These are phyloP conservation scores for Podospora pseudocomata DNA, from an alignment of 495 filamentous ascomycete species.

Conservation along the genomic window DNA sequence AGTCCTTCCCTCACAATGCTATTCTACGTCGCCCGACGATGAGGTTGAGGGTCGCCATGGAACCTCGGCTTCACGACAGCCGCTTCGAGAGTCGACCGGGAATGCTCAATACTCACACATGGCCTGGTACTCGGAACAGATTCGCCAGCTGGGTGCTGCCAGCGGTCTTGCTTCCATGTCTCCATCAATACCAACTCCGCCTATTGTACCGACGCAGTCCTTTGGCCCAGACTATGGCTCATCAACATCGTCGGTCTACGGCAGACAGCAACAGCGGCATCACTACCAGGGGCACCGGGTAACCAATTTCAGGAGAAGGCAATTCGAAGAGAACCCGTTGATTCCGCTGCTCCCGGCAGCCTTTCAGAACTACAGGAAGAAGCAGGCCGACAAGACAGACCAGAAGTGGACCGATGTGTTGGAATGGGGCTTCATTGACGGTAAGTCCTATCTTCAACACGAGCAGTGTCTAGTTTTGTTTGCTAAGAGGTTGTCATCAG, in stretches of 20 bases:
- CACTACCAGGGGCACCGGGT: slow-evolving; percentile 17
- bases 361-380: slow-evolving; percentile 66
- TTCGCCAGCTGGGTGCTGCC: slow-evolving; percentile 3
- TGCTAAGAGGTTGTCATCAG: slow-evolving; percentile 42
- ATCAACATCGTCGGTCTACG: slow-evolving; percentile 21
- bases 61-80: slow-evolving; percentile 35
- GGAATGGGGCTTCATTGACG: slow-evolving; percentile 86
- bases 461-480: background rate
- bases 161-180: slow-evolving; percentile 34
- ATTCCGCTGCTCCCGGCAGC: slow-evolving; percentile 47
- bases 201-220: slow-evolving; percentile 44
- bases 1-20: slow-evolving; percentile 30
- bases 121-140: slow-evolving; percentile 38
- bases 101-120: slow-evolving; percentile 46
- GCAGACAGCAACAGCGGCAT: slow-evolving; percentile 24
- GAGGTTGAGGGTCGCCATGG: slow-evolving; percentile 20
- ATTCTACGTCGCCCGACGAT: slow-evolving; percentile 23
- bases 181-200: slow-evolving; percentile 38
- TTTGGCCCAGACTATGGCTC: slow-evolving; percentile 37
- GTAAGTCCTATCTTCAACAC: slow-evolving; percentile 47
- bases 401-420: slow-evolving; percentile 76
- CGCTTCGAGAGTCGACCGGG: slow-evolving; percentile 48
- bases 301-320: slow-evolving; percentile 15
- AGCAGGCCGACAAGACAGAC: slow-evolving; percentile 54
- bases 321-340: slow-evolving; percentile 47